Base-by-base conservation (phyloP, 345 rosid species). In the Murraya koenigii region DNA sequence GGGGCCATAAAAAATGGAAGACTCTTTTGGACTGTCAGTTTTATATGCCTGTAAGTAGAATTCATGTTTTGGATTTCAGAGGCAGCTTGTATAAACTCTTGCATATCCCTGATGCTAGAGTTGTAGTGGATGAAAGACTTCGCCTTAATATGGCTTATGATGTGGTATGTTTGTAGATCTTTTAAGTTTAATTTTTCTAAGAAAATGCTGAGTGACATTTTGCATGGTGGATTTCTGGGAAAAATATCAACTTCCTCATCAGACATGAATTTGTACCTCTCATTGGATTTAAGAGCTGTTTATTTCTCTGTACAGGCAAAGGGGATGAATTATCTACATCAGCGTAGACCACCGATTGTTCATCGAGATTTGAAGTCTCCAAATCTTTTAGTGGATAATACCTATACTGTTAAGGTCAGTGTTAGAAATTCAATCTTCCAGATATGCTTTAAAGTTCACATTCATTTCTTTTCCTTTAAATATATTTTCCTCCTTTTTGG, bases 291-390 rank as follows among this genome's bases (percentile, higher is more conserved):
- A 77, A 66, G 74, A 74, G 30, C 52, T 67, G 56, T 71, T 49
- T 82, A 15, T 75, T 74, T 25, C 69, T 80, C 41, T 66, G 52
- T 72, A 75, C 86, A 92, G 97, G 97, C 94, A 58, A 90, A 83
- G 78, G 97, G 97, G 63, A 90, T 92, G 93, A 90, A 90, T 86
- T 92, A 92, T 81, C 93, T 92, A 75, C 91, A 88, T 69, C 86
- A 80, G 49, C 83, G 79, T 70, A 88, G 78, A 60, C 91, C 91
- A 78, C 91, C 89, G 36, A 84, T 88, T 74, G 89, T 88, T 60
- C 91, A 88, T 60, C 87, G 91, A 77, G 91, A 88, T 82, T 80
- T 88, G 62, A 88, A 88, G 75, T 88, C 91, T 59, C 91, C 86
- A 28, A 88, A 88, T 76, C 88, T 88, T 63, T 79, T 88, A 75